Base-by-base conservation (phyloP, 2,329 filamentous ascomycete species). In the Davidsoniella australis region DNA sequence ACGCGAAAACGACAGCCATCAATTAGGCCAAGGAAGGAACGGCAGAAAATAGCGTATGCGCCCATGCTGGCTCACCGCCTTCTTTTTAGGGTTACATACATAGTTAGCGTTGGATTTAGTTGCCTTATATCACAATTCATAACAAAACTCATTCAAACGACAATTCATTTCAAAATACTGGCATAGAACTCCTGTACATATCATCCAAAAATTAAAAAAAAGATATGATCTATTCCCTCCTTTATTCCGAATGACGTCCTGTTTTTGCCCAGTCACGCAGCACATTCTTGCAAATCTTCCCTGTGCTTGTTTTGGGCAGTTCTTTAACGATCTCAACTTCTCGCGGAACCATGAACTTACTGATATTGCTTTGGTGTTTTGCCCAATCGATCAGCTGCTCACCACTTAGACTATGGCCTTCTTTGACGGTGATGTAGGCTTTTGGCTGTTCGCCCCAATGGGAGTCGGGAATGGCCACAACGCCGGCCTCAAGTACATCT, bases 361-460 rank as follows among this genome's bases (percentile, higher is more conserved):
- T 88, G 57, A 98, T 94, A 24, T 71, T 71, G 60, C 82, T 84
- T 58, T 84, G 74, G 55, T 82, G 69, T 63, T 81, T 88, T 2
- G 88, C 86, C 91, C 91, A 98, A 44, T 75, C 65, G 51, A 96
- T 87, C 23, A 98, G 68, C 7, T 85, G 82, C 26, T 78, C 68
- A 4, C 62, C 63, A 3, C 52, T 54, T 16, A 86, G 56, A 1
- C 63, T 59, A 58, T 72, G 75, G n/a, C 77, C 80, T 40, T 74
- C 64, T 60, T 86, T 84, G 29, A 87, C 70, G 0, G 91, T 96
- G 53, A 96, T 68, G 60, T 85, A 98, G 0, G 89, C 91, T 66
- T 94, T 94, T 10, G 91, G 89, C n/a, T 85, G 69, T 66, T 98
- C 91, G 20, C 91, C 91, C 88, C 89, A 98, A 61, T 93, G 85